Evolutionary conservation across 331 rosid species (phyloP).

Genomic region (Ulmus americana): DNA sequence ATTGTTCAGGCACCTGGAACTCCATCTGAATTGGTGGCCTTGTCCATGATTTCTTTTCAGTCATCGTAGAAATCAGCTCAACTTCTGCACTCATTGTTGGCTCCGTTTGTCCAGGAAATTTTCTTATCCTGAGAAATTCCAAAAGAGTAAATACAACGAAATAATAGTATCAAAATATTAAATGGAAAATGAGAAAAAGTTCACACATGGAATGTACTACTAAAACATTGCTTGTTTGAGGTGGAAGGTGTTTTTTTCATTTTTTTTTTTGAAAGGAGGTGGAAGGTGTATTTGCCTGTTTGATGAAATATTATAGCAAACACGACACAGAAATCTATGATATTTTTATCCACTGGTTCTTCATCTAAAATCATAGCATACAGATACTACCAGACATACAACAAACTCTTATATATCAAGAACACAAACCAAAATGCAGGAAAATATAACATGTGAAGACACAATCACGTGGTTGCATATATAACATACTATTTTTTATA

Average conservation of each 20-base stretch:
- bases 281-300: neutral
- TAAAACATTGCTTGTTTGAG: neutral
- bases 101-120: conserved; percentile 92
- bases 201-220: conserved; percentile 5
- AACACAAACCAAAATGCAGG: too few relatives aligned
- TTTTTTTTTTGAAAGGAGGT: neutral
- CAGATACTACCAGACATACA: too few relatives aligned
- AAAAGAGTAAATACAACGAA: neutral
- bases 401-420: too few relatives aligned
- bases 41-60: conserved; percentile 88
- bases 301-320: neutral
- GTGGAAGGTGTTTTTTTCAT: neutral
- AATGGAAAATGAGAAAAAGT: neutral
- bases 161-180: conserved; percentile 11
- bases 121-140: conserved; percentile 55
- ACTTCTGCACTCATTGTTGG: conserved; percentile 94
- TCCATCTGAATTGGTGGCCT: conserved; percentile 97
- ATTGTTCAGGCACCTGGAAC: conserved; percentile 52
- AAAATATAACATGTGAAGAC: too few relatives aligned
- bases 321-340: too few relatives aligned
- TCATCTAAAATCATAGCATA: too few relatives aligned
- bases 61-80: conserved; percentile 83
- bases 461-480: too few relatives aligned
- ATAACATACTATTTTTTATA: too few relatives aligned
- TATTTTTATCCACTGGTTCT: neutral